phyloP scores from a whole-genome alignment of 768 basidiomycete genomes.

The Kwoniella shandongensis region DNA sequence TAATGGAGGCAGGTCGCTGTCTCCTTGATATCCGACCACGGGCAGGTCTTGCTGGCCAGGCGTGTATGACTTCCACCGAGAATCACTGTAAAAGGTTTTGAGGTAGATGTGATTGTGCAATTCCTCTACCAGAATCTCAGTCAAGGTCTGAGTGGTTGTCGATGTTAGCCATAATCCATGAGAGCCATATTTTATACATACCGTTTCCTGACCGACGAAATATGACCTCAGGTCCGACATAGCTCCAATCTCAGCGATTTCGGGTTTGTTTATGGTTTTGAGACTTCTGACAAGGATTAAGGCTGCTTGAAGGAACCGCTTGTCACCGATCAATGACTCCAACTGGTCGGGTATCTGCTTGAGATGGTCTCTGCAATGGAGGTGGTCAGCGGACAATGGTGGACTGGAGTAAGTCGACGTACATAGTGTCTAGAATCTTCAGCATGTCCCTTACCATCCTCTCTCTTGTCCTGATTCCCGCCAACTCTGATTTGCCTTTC shows the following conservation, averaged over 20 bases:
- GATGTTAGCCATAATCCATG: neutral
- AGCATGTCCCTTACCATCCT: conserved; percentile 96
- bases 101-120: conserved; percentile 96
- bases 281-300: conserved; percentile 80
- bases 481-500: conserved; percentile 47
- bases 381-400: conserved; percentile 25
- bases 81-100: conserved; percentile 93
- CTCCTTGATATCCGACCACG: conserved; percentile 36
- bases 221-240: conserved; percentile 83
- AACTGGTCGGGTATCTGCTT: conserved; percentile 87
- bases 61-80: conserved; percentile 80
- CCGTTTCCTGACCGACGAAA: conserved; percentile 79
- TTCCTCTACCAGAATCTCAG: conserved; percentile 92
- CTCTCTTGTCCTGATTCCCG: conserved; percentile 72
- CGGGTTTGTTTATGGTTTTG: conserved; percentile 84
- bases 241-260: conserved; percentile 95
- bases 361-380: conserved; percentile 70
- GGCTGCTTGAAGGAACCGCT: conserved; percentile 83
- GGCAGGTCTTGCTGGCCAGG: conserved; percentile 67
- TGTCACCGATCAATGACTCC: conserved; percentile 93
- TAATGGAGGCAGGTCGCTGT: conserved; percentile 18
- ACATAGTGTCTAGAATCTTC: conserved; percentile 92
- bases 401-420: conserved; percentile 44
- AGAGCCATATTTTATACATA: conserved; percentile 54
- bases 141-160: conserved; percentile 64